Percentiles rank a stretch among this genome's conserved stretches.
Evolutionary conservation across 208 protist species (phyloP).

Genomic region (Trypanosoma melophagium): DNA sequence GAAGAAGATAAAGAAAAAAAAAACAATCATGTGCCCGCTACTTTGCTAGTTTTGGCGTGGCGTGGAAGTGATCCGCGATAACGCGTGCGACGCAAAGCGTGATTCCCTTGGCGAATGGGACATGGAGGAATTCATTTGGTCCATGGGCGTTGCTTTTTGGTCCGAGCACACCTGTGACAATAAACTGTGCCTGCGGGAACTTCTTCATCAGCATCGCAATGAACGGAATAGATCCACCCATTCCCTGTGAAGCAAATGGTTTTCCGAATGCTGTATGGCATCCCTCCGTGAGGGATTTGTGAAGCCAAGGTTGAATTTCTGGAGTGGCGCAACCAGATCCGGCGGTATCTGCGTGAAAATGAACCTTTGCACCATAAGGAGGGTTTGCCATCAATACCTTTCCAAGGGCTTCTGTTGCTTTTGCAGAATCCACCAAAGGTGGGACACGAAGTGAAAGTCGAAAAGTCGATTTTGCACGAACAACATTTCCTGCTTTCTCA

Average conservation of each 20-base stretch:
- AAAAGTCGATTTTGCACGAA: slow-evolving; percentile 84
- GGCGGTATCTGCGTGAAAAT: slow-evolving; percentile 49
- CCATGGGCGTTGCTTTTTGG: slow-evolving; percentile 93
- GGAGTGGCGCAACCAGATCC: slow-evolving; percentile 88
- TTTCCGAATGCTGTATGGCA: slow-evolving; percentile 84
- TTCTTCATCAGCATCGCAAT: slow-evolving; percentile 89
- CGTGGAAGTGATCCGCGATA: slow-evolving; percentile 66
- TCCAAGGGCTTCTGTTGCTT: slow-evolving; percentile 53
- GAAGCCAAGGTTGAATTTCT: slow-evolving; percentile 78
- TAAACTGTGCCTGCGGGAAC: slow-evolving; percentile 93
- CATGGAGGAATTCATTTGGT: slow-evolving; percentile 94
- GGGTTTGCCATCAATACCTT: slow-evolving; percentile 82
- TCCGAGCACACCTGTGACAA: slow-evolving; percentile 92
- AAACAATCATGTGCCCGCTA: neutral
- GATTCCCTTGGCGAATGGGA: slow-evolving; percentile 88
- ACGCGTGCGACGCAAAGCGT: slow-evolving; percentile 78
- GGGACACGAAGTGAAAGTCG: slow-evolving; percentile 94
- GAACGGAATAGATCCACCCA: slow-evolving; percentile 94
- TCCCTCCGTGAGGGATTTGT: slow-evolving; percentile 61
- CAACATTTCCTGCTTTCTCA: slow-evolving; percentile 91
- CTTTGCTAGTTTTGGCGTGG: slow-evolving; percentile 44
- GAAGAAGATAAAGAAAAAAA: too few species aligned
- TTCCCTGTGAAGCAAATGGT: slow-evolving; percentile 57
- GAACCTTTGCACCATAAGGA: slow-evolving; percentile 91
- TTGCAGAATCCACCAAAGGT: slow-evolving; percentile 64